Evolutionary conservation across 306 rosid genomes (phyloP).

Genomic region (Fragaria ananassa): DNA sequence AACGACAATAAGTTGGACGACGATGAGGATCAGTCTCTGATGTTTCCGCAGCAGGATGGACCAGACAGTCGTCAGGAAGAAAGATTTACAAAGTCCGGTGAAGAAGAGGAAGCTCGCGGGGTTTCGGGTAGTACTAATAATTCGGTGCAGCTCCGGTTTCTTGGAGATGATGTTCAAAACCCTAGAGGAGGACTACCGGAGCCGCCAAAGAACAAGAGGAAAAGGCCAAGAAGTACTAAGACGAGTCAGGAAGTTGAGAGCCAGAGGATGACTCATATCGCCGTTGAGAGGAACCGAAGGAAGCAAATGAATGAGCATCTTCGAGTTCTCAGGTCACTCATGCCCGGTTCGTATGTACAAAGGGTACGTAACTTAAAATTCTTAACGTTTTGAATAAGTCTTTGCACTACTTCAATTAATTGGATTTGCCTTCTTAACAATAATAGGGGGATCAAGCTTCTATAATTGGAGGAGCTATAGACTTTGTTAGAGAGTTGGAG

Average conservation of each 20-base stretch:
- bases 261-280: slow-evolving; percentile 94
- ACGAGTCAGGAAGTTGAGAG: slow-evolving; percentile 90
- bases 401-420: neutral
- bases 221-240: slow-evolving; percentile 64
- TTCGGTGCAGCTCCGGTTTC: slow-evolving; percentile 44
- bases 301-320: slow-evolving; percentile 99
- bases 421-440: neutral
- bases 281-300: slow-evolving; percentile 81
- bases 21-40: slow-evolving; percentile 38
- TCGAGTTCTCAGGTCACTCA: slow-evolving; percentile 85
- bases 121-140: slow-evolving; percentile 34
- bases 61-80: slow-evolving; percentile 25
- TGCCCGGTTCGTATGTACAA: slow-evolving; percentile 97
- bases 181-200: slow-evolving; percentile 24
- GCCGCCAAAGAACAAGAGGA: slow-evolving; percentile 56
- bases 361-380: slow-evolving; percentile 41
- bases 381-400: neutral
- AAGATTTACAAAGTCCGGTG: slow-evolving; percentile 30
- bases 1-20: slow-evolving; percentile 43
- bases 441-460: slow-evolving; percentile 97
- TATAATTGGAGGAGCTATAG: slow-evolving; percentile 95
- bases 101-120: slow-evolving; percentile 32
- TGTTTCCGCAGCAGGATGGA: slow-evolving; percentile 14
- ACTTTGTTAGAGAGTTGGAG: slow-evolving; percentile 89
- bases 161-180: slow-evolving; percentile 34